phyloP scores from a whole-genome alignment of 139 green algal genomes.

The Edaphochlamys debaryana region DNA sequence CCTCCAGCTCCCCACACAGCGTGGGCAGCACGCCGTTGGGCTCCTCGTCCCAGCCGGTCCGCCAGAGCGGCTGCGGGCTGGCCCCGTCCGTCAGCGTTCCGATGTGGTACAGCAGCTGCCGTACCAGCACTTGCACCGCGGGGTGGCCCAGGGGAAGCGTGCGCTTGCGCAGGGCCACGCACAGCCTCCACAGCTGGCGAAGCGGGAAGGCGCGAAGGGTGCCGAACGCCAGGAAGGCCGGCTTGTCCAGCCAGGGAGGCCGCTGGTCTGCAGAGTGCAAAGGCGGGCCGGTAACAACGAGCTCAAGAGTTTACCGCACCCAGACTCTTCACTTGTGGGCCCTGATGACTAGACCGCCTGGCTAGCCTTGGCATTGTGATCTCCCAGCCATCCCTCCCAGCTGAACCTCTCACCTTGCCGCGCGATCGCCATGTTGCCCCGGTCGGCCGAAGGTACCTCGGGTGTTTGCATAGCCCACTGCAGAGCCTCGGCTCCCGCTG shows the following conservation, averaged over 20 bases:
- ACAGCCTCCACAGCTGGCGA: slow-evolving; percentile 44
- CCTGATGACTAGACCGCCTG: too few relatives aligned
- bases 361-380: not conserved
- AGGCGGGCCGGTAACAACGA: not conserved
- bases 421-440: slow-evolving; percentile 54
- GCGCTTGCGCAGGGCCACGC: slow-evolving; percentile 40
- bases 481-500: not conserved
- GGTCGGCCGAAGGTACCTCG: not conserved
- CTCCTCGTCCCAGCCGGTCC: not conserved
- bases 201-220: slow-evolving; percentile 49
- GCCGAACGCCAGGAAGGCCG: slow-evolving; percentile 37
- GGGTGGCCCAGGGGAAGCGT: slow-evolving; percentile 39
- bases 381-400: not conserved
- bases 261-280: too few relatives aligned
- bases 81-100: not conserved
- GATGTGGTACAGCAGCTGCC: slow-evolving; percentile 56
- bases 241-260: slow-evolving; percentile 39
- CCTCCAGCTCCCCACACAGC: slow-evolving; percentile 38
- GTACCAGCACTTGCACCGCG: slow-evolving; percentile 48
- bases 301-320: too few relatives aligned
- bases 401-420: slow-evolving; percentile 24
- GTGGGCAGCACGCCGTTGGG: slow-evolving; percentile 23
- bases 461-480: slow-evolving; percentile 54
- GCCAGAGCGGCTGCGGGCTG: not conserved
- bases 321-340: too few relatives aligned